Evolutionary conservation across 305 asterid genomes (phyloP), one percentile per base, ranked within the genome.

Genomic region (Rubia balearica): DNA sequence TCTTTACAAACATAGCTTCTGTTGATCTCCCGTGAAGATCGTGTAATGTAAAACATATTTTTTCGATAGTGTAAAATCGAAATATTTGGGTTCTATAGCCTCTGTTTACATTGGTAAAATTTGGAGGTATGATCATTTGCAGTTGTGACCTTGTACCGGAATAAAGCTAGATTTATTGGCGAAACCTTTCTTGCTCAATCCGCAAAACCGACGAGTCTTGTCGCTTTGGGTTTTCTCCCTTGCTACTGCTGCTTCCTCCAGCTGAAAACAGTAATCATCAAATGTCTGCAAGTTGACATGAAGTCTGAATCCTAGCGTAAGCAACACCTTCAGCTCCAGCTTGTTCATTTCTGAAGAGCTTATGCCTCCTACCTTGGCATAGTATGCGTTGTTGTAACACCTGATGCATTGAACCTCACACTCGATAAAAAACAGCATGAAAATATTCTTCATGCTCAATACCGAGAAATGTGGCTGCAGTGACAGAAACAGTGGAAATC

Each of bases 291-390:
- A 75, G 40, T 59, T 48, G n/a, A 82, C 70, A 7, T 82, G 84
- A 6, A 82, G 70, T 61, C 61, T 56, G 65, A 82, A 82, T 61
- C 80, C 79, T 57, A 79, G 63, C 21, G 74, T 59, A 2, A 24
- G 45, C 79, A 82, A 55, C 57, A 82, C 42, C 57, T 82, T 80
- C 79, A 75, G 73, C 78, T 82, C 86, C 79, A 82, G 55, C 73
- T 59, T 82, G 84, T 82, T 82, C 73, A 82, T 63, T 65, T 82
- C 86, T 67, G 70, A 22, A 7, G 84, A 80, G 40, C 64, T 77
- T 62, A 82, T 73, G 53, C 86, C 86, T 70, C 84, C 86, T 19
- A 82, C 82, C 67, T 80, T 77, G 3, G 86, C 86, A 68, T 82
- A 82, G 67, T 80, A 82, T 24, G 81, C 81, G 59, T 80, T 80